A percentile compares a stretch with the other conserved stretches of the same genome.
Conservation (phyloP, 2,329 filamentous ascomycete genomes). For the Neophaeococcomyces aloes region DNA sequence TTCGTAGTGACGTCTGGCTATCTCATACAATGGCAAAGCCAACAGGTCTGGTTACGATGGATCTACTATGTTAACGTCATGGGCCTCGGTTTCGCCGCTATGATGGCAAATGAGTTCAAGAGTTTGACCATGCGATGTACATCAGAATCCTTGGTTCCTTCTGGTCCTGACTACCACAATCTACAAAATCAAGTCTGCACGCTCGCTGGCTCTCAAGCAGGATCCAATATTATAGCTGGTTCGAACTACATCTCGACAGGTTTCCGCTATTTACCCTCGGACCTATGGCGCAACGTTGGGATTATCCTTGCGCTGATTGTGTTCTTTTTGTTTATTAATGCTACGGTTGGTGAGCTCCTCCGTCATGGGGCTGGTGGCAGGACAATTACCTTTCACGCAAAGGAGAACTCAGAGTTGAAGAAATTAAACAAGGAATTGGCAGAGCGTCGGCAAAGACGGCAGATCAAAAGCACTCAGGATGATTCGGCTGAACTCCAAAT, state of each 20-base stretch:
- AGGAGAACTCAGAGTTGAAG: slow-evolving; percentile 31
- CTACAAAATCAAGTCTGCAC: slow-evolving; percentile 73
- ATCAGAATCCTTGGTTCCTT: slow-evolving; percentile 57
- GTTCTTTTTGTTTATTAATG: slow-evolving; percentile 29
- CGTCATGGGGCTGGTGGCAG: slow-evolving; percentile 33
- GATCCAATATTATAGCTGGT: slow-evolving; percentile 54
- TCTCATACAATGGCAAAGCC: slow-evolving; percentile 65
- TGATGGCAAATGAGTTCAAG: slow-evolving; percentile 84
- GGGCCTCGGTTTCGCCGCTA: slow-evolving; percentile 60
- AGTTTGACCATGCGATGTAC: slow-evolving; percentile 59
- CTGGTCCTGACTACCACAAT: slow-evolving; percentile 57
- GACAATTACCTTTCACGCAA: slow-evolving; percentile 33
- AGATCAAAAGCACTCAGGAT: slow-evolving; percentile 26
- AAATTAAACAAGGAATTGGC: slow-evolving; percentile 29
- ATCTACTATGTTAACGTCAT: slow-evolving; percentile 68
- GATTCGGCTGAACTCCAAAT: slow-evolving; percentile 40
- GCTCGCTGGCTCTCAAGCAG: slow-evolving; percentile 58
- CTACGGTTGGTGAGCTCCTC: slow-evolving; percentile 31
- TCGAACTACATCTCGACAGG: slow-evolving; percentile 56
- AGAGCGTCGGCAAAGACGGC: slow-evolving; percentile 31
- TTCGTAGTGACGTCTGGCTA: slow-evolving; percentile 75
- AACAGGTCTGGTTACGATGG: slow-evolving; percentile 70
- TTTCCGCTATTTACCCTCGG: slow-evolving; percentile 55
- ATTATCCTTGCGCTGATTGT: slow-evolving; percentile 30
- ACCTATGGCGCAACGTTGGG: slow-evolving; percentile 57